Conservation (phyloP, 176 grass and related monocot species). For the Panicum miliaceum region DNA sequence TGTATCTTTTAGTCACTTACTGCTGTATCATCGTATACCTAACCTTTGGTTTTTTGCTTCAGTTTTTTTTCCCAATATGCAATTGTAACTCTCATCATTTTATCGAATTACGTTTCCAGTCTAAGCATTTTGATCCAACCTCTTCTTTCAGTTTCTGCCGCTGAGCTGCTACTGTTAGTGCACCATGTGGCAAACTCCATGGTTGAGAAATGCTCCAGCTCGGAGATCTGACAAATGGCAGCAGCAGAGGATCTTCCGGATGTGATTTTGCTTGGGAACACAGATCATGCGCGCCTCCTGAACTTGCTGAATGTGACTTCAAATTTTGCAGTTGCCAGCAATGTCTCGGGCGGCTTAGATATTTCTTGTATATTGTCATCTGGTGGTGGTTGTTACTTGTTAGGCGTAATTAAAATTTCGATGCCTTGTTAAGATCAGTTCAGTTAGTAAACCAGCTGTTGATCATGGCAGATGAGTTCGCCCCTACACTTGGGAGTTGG, state of each 20-base stretch:
- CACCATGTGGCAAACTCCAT: neutral
- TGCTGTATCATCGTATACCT: neutral
- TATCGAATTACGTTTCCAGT: neutral
- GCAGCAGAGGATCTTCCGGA: neutral
- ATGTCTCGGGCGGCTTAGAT: neutral
- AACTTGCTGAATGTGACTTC: neutral
- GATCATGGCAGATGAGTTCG: constrained; percentile 6
- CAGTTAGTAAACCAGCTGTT: neutral
- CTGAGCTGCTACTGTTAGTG: neutral
- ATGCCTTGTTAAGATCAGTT: constrained; percentile 3
- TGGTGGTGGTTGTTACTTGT: constrained; percentile 4
- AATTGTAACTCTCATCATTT: neutral
- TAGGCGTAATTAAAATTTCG: constrained; percentile 36
- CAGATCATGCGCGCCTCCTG: neutral
- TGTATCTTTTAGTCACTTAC: neutral
- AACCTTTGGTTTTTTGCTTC: neutral
- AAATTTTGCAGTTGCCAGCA: neutral
- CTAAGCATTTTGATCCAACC: constrained; percentile 8
- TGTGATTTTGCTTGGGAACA: neutral
- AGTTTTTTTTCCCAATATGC: neutral
- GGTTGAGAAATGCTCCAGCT: constrained; percentile 5
- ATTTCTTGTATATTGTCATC: constrained; percentile 27
- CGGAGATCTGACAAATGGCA: neutral
- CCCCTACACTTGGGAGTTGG: neutral
- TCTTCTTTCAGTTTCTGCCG: neutral